A percentile compares a stretch with the other conserved stretches of the same genome.
Evolutionary conservation across 1,284 basidiomycete genomes (phyloP).

Genomic region (Pyrrhoderma lamaoense): DNA sequence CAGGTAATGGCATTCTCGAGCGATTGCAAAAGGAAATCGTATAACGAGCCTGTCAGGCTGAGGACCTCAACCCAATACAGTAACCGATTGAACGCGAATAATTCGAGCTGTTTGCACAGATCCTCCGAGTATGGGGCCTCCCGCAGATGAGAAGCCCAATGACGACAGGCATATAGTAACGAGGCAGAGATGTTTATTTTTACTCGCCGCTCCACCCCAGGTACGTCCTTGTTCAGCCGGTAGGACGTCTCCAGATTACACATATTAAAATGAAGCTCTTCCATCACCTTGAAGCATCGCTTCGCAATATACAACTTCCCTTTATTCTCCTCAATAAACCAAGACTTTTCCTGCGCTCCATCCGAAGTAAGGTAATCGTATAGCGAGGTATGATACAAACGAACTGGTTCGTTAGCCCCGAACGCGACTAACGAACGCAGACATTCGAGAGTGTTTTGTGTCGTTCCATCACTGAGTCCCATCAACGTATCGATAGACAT

Average conservation of each 20-base stretch:
- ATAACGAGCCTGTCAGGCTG: not conserved
- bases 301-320: not conserved
- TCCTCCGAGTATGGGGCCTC: too few relatives aligned
- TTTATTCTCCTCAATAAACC: not conserved
- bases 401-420: too few relatives aligned
- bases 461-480: too few relatives aligned
- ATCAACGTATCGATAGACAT: too few relatives aligned
- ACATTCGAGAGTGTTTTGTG: too few relatives aligned
- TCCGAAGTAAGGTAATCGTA: not conserved
- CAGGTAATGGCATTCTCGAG: too few relatives aligned
- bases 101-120: too few relatives aligned
- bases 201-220: not conserved
- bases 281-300: conserved; percentile 1
- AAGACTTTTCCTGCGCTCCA: not conserved
- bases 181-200: not conserved
- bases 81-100: not conserved
- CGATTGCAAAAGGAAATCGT: not conserved
- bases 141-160: not conserved
- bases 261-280: conserved; percentile 42
- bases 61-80: conserved; percentile 4
- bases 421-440: too few relatives aligned
- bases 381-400: not conserved
- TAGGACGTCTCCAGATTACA: conserved; percentile 40
- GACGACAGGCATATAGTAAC: not conserved
- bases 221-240: not conserved